These are phyloP conservation scores for Clonostachys rhizophaga DNA, from an alignment of 2,329 filamentous ascomycete genomes.

Conservation along the genomic window DNA sequence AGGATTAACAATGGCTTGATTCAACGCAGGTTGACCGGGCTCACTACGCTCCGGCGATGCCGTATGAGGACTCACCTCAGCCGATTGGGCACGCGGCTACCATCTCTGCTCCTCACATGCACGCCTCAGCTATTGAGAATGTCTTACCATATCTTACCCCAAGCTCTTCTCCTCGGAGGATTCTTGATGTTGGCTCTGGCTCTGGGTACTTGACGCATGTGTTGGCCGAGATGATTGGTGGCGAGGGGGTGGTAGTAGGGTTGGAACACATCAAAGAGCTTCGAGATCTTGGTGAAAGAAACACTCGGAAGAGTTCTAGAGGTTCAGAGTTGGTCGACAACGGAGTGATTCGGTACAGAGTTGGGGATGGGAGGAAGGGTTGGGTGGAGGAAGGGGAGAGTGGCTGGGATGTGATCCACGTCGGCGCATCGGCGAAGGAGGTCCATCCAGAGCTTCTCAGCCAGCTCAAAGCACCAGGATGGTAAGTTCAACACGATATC, in stretches of 20 bases:
- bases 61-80: slow-evolving; percentile 63
- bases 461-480: slow-evolving; percentile 75
- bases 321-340: slow-evolving; percentile 56
- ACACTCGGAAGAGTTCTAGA: slow-evolving; percentile 59
- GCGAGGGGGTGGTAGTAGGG: slow-evolving; percentile 53
- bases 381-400: slow-evolving; percentile 48
- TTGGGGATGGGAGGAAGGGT: slow-evolving; percentile 69
- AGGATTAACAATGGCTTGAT: neutral
- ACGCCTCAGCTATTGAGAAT: slow-evolving; percentile 47
- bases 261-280: slow-evolving; percentile 69
- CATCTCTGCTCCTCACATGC: slow-evolving; percentile 59
- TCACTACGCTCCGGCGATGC: slow-evolving; percentile 67
- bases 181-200: slow-evolving; percentile 72
- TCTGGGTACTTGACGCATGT: slow-evolving; percentile 86
- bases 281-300: slow-evolving; percentile 55
- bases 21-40: slow-evolving; percentile 71
- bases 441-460: slow-evolving; percentile 69
- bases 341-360: slow-evolving; percentile 66
- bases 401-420: slow-evolving; percentile 90
- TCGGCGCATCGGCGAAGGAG: slow-evolving; percentile 77
- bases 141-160: slow-evolving; percentile 39
- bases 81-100: slow-evolving; percentile 50
- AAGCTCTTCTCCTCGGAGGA: slow-evolving; percentile 32
- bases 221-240: slow-evolving; percentile 70
- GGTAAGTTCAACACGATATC: slow-evolving; percentile 28